These are phyloP conservation scores for Termitomyces sp. DNA, from an alignment of 768 basidiomycete genomes.

Conservation along the genomic window DNA sequence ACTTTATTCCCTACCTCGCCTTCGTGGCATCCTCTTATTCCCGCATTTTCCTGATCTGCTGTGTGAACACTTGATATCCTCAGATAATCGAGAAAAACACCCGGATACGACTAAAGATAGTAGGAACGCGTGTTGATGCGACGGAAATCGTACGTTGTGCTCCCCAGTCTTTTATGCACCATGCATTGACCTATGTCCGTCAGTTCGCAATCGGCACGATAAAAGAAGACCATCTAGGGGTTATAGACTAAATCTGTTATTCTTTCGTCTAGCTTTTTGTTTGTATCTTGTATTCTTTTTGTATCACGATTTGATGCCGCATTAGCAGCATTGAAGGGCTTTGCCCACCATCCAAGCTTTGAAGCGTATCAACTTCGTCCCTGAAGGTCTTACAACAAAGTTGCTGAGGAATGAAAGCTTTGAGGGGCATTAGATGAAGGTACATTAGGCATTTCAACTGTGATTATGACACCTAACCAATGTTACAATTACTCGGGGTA, in stretches of 20 bases:
- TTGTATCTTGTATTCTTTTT: background rate
- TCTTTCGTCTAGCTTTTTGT: background rate
- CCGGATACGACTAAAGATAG: slow-evolving; percentile 88
- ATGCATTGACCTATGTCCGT: background rate
- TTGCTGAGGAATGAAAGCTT: too few species aligned
- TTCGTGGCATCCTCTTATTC: background rate
- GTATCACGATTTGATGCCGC: background rate
- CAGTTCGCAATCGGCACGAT: slow-evolving; percentile 97
- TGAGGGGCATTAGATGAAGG: too few species aligned
- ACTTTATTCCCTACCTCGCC: background rate
- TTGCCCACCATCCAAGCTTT: background rate
- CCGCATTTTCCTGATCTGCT: background rate
- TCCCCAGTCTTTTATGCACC: background rate
- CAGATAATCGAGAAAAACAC: slow-evolving; percentile 94
- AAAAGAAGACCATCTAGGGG: slow-evolving; percentile 96
- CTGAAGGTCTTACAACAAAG: too few species aligned
- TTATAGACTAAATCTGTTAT: slow-evolving; percentile 55
- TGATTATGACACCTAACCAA: too few species aligned
- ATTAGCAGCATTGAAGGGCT: background rate
- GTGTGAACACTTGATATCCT: background rate
- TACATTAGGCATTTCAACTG: too few species aligned
- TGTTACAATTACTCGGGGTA: too few species aligned
- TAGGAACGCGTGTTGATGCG: slow-evolving; percentile 97
- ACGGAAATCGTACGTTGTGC: slow-evolving; percentile 81
- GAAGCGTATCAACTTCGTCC: background rate